A percentile compares a stretch with the other conserved stretches of the same genome.
These are phyloP conservation scores for Auricularia cornea DNA, from an alignment of 768 basidiomycete species.

Conservation along the genomic window DNA sequence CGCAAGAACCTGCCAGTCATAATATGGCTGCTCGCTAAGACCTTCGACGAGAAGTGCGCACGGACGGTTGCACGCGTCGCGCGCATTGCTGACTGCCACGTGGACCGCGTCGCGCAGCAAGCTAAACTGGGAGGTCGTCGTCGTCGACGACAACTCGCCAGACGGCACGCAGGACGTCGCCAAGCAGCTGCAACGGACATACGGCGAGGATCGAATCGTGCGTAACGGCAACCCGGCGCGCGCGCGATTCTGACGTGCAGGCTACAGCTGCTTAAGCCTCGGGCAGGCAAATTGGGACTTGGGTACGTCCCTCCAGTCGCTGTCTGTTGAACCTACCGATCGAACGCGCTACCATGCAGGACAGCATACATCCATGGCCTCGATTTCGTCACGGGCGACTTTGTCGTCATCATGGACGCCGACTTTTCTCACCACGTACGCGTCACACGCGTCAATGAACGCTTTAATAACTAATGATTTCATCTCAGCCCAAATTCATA, in stretches of 20 bases:
- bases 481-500: conserved; percentile 94
- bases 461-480: too few species aligned
- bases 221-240: too few species aligned
- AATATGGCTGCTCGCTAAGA: conserved; percentile 72
- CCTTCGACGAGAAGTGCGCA: conserved; percentile 67
- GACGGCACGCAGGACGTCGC: conserved; percentile 91
- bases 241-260: too few species aligned
- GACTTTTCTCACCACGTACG: conserved; percentile 92
- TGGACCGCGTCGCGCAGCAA: conserved; percentile 32
- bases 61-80: background rate
- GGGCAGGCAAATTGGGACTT: conserved; percentile 84
- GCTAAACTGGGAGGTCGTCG: conserved; percentile 78
- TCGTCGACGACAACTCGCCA: conserved; percentile 89
- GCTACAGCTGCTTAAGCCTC: conserved; percentile 72
- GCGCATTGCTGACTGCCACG: background rate
- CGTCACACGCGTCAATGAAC: conserved; percentile 9
- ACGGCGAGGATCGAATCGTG: conserved; percentile 81
- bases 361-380: conserved; percentile 91
- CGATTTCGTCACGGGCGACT: conserved; percentile 82
- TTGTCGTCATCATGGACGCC: conserved; percentile 95
- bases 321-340: conserved; percentile 1
- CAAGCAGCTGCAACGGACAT: conserved; percentile 61
- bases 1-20: conserved; percentile 87
- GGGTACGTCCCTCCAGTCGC: conserved; percentile 42
- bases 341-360: conserved; percentile 33